phyloP scores from a whole-genome alignment of 176 grass and related monocot species.

The Aegilops bicornis region DNA sequence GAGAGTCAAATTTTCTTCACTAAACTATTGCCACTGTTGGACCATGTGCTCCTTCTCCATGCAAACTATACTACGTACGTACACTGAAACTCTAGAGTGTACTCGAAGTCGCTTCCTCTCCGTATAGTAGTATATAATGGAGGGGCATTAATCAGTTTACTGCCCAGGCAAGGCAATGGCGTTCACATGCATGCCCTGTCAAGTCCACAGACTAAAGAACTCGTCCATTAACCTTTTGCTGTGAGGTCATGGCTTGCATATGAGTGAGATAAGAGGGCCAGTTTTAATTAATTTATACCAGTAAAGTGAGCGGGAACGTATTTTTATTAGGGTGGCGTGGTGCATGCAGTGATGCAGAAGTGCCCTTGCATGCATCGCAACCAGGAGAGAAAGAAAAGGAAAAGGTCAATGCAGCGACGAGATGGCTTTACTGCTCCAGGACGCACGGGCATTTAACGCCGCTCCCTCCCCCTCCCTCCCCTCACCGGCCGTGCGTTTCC shows the following conservation, averaged over 20 bases:
- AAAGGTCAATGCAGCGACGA: slow-evolving; percentile 26
- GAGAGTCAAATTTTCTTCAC: slow-evolving; percentile 8
- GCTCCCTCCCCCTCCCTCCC: neutral
- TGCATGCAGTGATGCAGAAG: slow-evolving; percentile 16
- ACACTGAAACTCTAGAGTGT: slow-evolving; percentile 28
- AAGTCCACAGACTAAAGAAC: slow-evolving; percentile 5
- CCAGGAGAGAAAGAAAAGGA: slow-evolving; percentile 11
- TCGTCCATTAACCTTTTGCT: slow-evolving; percentile 10
- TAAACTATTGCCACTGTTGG: slow-evolving; percentile 18
- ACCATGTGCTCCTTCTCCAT: slow-evolving; percentile 34
- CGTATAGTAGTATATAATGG: neutral
- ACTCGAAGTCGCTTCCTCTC: neutral
- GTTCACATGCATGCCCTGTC: slow-evolving; percentile 20
- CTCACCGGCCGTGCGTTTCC: slow-evolving; percentile 31
- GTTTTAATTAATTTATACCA: neutral
- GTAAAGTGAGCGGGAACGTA: neutral
- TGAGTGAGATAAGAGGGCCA: slow-evolving; percentile 2
- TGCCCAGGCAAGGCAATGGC: neutral
- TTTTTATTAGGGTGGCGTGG: slow-evolving; percentile 24
- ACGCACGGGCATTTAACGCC: slow-evolving; percentile 27
- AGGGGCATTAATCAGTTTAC: neutral
- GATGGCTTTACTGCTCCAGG: neutral
- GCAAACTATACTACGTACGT: neutral
- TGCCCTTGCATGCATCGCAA: neutral
- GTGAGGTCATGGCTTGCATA: slow-evolving; percentile 54